Percentiles rank a stretch among this genome's conserved stretches.
phyloP scores from a whole-genome alignment of 257 asterid genomes.

The Linderniella brevidens region DNA sequence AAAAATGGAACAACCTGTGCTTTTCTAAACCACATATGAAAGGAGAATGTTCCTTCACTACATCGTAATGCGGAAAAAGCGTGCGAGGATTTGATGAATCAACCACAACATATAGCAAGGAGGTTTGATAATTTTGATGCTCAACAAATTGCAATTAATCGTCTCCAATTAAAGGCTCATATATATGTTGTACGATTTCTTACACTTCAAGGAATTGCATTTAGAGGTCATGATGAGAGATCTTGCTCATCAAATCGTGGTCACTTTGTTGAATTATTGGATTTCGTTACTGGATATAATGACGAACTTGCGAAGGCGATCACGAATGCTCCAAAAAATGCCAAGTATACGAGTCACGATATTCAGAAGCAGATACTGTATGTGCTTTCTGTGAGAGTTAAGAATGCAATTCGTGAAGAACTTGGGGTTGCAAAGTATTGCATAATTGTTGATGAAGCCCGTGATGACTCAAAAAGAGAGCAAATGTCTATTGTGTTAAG shows the following conservation, averaged over 20 bases:
- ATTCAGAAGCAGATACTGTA: neutral
- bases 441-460: neutral
- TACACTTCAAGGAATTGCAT: neutral
- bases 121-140: neutral
- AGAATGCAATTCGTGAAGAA: neutral
- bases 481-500: conserved; percentile 2
- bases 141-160: neutral
- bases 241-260: neutral
- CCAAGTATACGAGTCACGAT: neutral
- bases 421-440: neutral
- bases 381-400: neutral
- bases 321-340: neutral
- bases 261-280: neutral
- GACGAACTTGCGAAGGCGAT: neutral
- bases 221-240: conserved; percentile 1
- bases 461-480: neutral
- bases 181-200: neutral
- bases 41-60: neutral
- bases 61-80: neutral
- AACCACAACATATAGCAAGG: neutral
- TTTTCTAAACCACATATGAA: neutral
- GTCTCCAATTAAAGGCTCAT: neutral
- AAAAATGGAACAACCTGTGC: neutral
- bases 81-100: neutral
- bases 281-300: neutral